Conservation (phyloP, 2,329 filamentous ascomycete species). For the Colletotrichum lentis region DNA sequence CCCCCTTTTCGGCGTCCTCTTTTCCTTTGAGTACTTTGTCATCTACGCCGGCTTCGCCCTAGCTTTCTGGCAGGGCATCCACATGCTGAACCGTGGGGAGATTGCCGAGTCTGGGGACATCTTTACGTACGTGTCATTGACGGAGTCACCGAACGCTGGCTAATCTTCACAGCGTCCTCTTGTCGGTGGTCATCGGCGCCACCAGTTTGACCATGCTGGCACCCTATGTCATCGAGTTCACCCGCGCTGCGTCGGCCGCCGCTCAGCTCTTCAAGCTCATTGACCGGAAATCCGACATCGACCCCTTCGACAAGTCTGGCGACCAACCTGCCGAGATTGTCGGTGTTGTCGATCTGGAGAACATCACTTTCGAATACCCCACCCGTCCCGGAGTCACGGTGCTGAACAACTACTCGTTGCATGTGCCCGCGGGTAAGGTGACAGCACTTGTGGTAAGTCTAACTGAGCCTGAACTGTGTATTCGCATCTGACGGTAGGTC, state of each 20-base stretch:
- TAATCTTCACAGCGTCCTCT: slow-evolving; percentile 45
- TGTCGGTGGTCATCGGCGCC: slow-evolving; percentile 51
- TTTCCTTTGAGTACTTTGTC: slow-evolving; percentile 51
- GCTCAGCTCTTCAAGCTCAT: slow-evolving; percentile 51
- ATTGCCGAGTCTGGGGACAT: slow-evolving; percentile 50
- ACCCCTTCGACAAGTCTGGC: slow-evolving; percentile 48
- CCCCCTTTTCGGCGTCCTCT: slow-evolving; percentile 50
- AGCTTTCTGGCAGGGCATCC: slow-evolving; percentile 56
- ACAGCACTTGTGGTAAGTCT: slow-evolving; percentile 51
- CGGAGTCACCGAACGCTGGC: background rate
- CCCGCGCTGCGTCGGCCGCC: slow-evolving; percentile 49
- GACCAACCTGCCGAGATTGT: slow-evolving; percentile 43
- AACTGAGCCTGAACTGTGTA: background rate
- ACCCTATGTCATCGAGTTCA: slow-evolving; percentile 51
- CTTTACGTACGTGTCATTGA: slow-evolving; percentile 46
- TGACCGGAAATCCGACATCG: slow-evolving; percentile 49
- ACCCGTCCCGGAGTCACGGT: slow-evolving; percentile 53
- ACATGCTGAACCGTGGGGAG: slow-evolving; percentile 49
- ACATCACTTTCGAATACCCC: slow-evolving; percentile 57
- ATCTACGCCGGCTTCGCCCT: slow-evolving; percentile 55
- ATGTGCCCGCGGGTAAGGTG: slow-evolving; percentile 56
- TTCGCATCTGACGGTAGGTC: background rate
- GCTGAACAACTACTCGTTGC: slow-evolving; percentile 52
- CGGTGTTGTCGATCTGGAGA: slow-evolving; percentile 50
- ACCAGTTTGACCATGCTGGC: slow-evolving; percentile 49